phyloP scores from a whole-genome alignment of 768 basidiomycete genomes.

The Psilocybe azurescens region DNA sequence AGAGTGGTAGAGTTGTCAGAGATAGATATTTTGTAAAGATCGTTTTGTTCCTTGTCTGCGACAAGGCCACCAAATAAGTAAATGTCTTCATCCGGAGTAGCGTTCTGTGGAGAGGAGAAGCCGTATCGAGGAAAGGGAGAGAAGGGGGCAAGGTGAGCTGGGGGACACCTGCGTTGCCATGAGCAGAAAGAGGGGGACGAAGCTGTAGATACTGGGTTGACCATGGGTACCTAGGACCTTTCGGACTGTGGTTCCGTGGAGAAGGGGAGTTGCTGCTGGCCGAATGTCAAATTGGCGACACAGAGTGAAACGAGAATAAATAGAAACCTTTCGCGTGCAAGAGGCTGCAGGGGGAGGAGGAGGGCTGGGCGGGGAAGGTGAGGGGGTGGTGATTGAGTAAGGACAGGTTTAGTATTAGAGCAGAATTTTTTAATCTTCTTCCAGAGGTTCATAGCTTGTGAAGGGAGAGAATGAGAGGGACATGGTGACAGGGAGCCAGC shows the following conservation, averaged over 20 bases:
- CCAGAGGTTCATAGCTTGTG: constrained; percentile 1
- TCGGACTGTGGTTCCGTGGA: background rate
- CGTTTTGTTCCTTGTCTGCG: constrained; percentile 4
- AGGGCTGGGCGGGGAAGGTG: background rate
- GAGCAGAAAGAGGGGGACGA: constrained; percentile 44
- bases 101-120: constrained; percentile 78
- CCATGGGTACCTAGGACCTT: background rate
- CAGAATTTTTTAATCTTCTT: background rate
- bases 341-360: background rate
- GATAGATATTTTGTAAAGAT: constrained; percentile 8
- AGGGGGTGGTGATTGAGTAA: background rate
- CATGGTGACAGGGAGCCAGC: background rate
- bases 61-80: constrained; percentile 8
- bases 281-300: too few relatives aligned
- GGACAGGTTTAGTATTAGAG: background rate
- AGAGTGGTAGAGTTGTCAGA: background rate
- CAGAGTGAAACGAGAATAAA: background rate
- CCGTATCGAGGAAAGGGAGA: constrained; percentile 94
- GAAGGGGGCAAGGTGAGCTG: constrained; percentile 65
- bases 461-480: background rate
- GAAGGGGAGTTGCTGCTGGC: background rate
- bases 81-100: constrained; percentile 43
- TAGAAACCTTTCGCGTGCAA: too few relatives aligned
- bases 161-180: constrained; percentile 61
- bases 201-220: constrained; percentile 1